Base-by-base conservation (phyloP, 352 stramenopile species). In the Phytopythium vexans region DNA sequence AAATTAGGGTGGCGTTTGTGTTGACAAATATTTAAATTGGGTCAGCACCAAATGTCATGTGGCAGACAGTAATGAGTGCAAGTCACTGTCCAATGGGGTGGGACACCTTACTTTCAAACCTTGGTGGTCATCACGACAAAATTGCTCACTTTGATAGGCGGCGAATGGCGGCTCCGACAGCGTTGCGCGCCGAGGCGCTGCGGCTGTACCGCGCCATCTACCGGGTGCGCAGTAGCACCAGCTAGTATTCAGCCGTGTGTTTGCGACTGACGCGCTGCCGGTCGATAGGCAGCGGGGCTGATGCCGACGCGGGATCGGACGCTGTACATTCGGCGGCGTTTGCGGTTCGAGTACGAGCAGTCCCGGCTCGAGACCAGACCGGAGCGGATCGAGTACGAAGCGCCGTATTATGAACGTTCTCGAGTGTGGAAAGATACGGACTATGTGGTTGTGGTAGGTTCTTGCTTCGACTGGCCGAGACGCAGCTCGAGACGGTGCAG, bases 151-250 rank as follows among this genome's bases (percentile, higher is more conserved):
- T n/a, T n/a, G n/a, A 31, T n/a, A 6, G 56, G 21, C 27, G 44
- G 16, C 32, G 15, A 15, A 35, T 49, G 21, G 31, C 10, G 44
- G 32, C 44, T 11, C 12, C 8, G 11, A 33, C 11, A 33, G 10
- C 31, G 44, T 57, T 66, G 49, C 50, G 60, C 52, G 51, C 42
- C 8, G 66, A 89, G 52, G 76, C 74, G 43, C 51, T 88, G 57
- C 73, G 70, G 38, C 58, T 89, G 51, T 92, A 92, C 50, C 78
- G 81, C 50, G 70, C 73, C 6, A 92, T 92, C 52, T 92, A 89
- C 51, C 81, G 81, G 52, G 77, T 91, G 58, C 58, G 75, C 53
- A 33, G 7, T 14, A 16, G 8, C 9, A 9, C 33, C n/a, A 38
- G 34, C 2, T 16, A 4, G 31, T 7, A 21, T n/a, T 16, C 5